Percentiles rank a stretch among this genome's conserved stretches.
These are phyloP conservation scores for Ophiostoma sp. DNA, from an alignment of 2,329 filamentous ascomycete species.

Conservation along the genomic window DNA sequence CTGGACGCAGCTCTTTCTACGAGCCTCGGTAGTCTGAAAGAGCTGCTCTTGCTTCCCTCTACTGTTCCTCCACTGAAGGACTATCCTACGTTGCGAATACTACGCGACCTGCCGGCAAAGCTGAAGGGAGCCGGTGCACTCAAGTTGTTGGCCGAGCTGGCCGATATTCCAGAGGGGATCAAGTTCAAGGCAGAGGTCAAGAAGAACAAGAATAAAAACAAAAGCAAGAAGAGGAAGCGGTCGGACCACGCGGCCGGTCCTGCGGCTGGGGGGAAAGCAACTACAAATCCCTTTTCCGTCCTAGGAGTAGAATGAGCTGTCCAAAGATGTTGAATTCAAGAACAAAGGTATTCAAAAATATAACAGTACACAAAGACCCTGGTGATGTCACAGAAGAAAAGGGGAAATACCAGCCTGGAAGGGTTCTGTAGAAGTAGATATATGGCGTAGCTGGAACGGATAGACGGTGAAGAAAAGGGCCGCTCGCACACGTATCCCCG, in stretches of 20 bases:
- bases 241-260: background rate
- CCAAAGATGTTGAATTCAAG: background rate
- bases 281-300: conserved; percentile 23
- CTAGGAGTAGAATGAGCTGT: conserved; percentile 15
- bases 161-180: conserved; percentile 17
- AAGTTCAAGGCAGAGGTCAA: conserved; percentile 17
- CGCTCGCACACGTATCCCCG: no score
- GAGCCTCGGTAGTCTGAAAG: background rate
- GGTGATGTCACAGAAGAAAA: background rate
- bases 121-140: conserved; percentile 21
- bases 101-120: conserved; percentile 21
- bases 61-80: conserved; percentile 17
- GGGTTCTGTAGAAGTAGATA: background rate
- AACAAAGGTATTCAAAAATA: background rate
- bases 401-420: background rate
- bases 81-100: conserved; percentile 23
- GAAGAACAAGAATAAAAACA: conserved; percentile 12
- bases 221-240: conserved; percentile 22
- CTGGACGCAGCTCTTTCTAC: background rate
- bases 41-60: conserved; percentile 4
- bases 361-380: background rate
- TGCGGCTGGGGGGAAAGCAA: background rate
- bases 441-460: background rate
- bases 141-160: conserved; percentile 17
- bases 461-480: background rate